These are phyloP conservation scores for Zygotorulaspora florentina DNA, from an alignment of 805 yeast genomes.

Conservation along the genomic window DNA sequence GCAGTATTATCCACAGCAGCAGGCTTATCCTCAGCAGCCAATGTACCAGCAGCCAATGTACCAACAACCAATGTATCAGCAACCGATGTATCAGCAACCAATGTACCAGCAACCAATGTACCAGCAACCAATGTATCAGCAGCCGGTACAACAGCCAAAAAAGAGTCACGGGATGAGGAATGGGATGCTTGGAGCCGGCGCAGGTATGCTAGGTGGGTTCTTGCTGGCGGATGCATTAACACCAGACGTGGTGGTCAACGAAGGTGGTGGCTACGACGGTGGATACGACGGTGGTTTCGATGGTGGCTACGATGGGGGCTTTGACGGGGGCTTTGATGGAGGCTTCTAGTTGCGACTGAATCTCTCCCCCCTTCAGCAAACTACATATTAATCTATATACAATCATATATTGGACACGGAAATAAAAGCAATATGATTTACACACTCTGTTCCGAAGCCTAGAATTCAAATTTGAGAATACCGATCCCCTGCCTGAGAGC, in stretches of 20 bases:
- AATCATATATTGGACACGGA: too few species aligned
- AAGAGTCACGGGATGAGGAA: slow-evolving; percentile 35
- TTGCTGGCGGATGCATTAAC: slow-evolving; percentile 44
- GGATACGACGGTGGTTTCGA: slow-evolving; percentile 36
- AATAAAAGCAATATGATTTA: too few species aligned
- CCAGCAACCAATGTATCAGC: slow-evolving; percentile 28
- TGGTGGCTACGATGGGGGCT: slow-evolving; percentile 21
- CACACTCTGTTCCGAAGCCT: too few species aligned
- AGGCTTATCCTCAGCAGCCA: slow-evolving; percentile 22
- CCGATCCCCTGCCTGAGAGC: too few species aligned
- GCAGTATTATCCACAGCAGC: slow-evolving; percentile 23
- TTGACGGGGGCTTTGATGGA: slow-evolving; percentile 2
- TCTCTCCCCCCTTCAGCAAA: not conserved
- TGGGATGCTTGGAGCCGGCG: slow-evolving; percentile 49
- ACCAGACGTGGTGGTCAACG: slow-evolving; percentile 19
- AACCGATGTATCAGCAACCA: slow-evolving; percentile 28
- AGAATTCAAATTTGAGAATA: too few species aligned
- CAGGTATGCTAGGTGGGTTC: slow-evolving; percentile 62
- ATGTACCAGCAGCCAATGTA: slow-evolving; percentile 23
- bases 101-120: slow-evolving; percentile 14
- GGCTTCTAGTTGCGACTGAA: too few species aligned
- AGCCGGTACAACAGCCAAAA: slow-evolving; percentile 28
- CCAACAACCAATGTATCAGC: slow-evolving; percentile 17
- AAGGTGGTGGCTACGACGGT: slow-evolving; percentile 21
- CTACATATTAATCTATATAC: too few species aligned